Evolutionary conservation across 2,329 filamentous ascomycete species (phyloP).

Genomic region (Xylariaceae sp.): DNA sequence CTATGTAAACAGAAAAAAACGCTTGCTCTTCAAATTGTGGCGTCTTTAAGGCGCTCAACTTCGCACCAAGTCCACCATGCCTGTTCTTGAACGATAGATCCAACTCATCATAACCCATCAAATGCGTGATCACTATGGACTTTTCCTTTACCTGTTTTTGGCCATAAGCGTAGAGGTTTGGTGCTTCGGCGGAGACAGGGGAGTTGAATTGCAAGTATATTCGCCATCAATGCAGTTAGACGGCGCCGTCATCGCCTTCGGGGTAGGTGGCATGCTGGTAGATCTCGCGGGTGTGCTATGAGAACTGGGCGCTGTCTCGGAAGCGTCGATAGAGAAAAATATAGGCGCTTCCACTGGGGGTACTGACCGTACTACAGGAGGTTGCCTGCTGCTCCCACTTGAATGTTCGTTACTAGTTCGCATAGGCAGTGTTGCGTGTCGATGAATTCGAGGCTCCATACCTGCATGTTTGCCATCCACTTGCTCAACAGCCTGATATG

Average conservation of each 20-base stretch:
- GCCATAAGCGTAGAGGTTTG: not conserved
- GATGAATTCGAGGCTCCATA: not conserved
- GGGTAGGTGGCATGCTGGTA: not conserved
- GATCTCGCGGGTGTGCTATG: not conserved
- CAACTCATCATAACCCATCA: no score
- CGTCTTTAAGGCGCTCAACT: no score
- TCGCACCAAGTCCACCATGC: no score
- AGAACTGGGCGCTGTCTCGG: not conserved
- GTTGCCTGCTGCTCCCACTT: not conserved
- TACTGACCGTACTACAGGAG: not conserved
- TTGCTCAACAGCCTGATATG: not conserved
- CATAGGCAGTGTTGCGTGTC: not conserved
- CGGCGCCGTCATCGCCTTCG: not conserved
- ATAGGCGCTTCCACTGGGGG: not conserved
- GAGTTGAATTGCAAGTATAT: not conserved
- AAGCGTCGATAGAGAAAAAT: not conserved
- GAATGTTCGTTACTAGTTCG: not conserved
- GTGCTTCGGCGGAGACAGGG: not conserved
- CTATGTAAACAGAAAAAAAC: no score
- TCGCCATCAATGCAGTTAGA: not conserved
- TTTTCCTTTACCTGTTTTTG: no score
- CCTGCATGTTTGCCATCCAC: not conserved
- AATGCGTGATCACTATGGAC: no score
- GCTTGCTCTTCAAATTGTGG: no score
- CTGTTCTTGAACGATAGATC: no score